These are phyloP conservation scores for Aspergillus terreus DNA, from an alignment of 2,329 filamentous ascomycete genomes.

Conservation along the genomic window DNA sequence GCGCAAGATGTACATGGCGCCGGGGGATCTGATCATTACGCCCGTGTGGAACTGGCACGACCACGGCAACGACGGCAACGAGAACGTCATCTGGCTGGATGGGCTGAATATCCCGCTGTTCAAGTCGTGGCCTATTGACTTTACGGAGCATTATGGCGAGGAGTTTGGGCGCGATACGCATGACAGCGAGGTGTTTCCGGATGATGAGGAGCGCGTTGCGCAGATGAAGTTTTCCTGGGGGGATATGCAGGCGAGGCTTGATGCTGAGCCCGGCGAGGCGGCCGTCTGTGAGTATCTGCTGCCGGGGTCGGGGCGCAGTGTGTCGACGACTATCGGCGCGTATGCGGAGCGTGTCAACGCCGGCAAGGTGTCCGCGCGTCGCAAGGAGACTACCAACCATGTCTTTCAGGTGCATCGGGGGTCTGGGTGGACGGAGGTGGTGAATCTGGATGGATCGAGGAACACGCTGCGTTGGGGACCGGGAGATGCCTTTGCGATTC, in stretches of 20 bases:
- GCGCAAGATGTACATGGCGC: not conserved
- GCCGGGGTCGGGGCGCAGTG: not conserved
- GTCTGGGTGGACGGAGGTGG: not conserved
- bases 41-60: conserved; percentile 3
- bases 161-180: not conserved
- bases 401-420: not conserved
- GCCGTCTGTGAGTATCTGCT: not conserved
- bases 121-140: not conserved
- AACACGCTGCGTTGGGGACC: not conserved
- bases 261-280: not conserved
- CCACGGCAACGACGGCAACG: not conserved
- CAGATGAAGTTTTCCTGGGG: not conserved
- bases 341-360: not conserved
- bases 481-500: not conserved
- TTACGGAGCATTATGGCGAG: not conserved
- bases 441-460: not conserved
- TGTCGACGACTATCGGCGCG: not conserved
- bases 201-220: not conserved
- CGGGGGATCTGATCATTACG: conserved; percentile 2
- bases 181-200: not conserved
- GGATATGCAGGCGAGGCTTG: not conserved
- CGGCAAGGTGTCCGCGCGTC: not conserved
- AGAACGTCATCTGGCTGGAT: conserved; percentile 2
- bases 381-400: not conserved
- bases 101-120: conserved; percentile 1